These are phyloP conservation scores for Ogataea nakhonphanomensis DNA, from an alignment of 805 yeast genomes.

Conservation along the genomic window DNA sequence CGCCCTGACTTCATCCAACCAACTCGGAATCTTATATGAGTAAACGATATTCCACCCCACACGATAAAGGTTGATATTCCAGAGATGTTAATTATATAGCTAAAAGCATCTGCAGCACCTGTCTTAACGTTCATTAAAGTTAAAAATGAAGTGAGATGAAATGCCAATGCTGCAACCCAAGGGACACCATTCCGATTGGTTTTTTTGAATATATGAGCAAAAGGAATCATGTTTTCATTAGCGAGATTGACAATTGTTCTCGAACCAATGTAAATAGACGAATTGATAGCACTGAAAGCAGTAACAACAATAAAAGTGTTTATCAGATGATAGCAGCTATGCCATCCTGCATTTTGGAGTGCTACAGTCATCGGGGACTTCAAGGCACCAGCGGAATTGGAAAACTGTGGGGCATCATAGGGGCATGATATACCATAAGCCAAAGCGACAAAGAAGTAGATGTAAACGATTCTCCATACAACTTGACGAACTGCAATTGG, in stretches of 20 bases:
- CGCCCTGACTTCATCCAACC: conserved; percentile 44
- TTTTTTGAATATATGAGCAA: conserved; percentile 41
- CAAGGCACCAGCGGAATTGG: conserved; percentile 37
- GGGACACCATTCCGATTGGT: conserved; percentile 64
- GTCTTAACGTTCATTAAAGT: conserved; percentile 55
- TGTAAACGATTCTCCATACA: conserved; percentile 49
- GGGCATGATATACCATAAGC: conserved; percentile 60
- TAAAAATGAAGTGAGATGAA: conserved; percentile 52
- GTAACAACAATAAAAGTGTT: conserved; percentile 62
- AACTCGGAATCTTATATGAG: conserved; percentile 54
- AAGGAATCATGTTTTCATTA: conserved; percentile 43
- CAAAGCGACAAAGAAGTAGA: conserved; percentile 54
- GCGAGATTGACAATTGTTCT: conserved; percentile 66
- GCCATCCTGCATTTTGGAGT: conserved; percentile 49
- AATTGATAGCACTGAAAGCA: conserved; percentile 66
- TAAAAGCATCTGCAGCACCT: conserved; percentile 59
- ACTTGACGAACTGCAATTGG: conserved; percentile 58
- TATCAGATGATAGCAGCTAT: conserved; percentile 48
- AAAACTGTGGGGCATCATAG: conserved; percentile 46
- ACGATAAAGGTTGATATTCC: conserved; percentile 68
- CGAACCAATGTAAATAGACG: conserved; percentile 66
- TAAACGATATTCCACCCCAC: conserved; percentile 58
- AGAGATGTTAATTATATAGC: conserved; percentile 56
- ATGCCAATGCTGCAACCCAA: conserved; percentile 50
- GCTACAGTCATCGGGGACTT: conserved; percentile 50